These are phyloP conservation scores for Stylosanthes scabra DNA, from an alignment of 331 rosid genomes.

Conservation along the genomic window DNA sequence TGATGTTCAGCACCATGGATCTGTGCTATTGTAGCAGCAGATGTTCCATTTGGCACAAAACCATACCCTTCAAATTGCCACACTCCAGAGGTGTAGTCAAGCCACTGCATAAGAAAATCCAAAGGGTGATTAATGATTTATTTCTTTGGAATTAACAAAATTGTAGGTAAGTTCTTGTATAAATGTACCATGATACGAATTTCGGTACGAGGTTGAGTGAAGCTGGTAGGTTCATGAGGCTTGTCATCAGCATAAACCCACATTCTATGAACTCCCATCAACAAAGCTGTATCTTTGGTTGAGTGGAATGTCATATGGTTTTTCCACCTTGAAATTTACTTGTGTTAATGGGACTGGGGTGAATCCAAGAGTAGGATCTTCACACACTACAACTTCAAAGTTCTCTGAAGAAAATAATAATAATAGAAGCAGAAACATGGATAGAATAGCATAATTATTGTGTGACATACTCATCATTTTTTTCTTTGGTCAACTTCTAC, in stretches of 20 bases:
- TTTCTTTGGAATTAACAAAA: too few relatives aligned
- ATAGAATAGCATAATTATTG: not conserved
- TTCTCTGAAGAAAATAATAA: not conserved
- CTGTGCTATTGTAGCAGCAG: conserved; percentile 61
- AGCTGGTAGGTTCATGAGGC: conserved; percentile 44
- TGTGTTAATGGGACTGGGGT: conserved; percentile 41
- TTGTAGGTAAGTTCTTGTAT: too few relatives aligned
- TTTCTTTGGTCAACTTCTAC: too few relatives aligned
- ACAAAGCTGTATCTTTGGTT: conserved; percentile 40
- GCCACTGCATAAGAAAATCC: conserved; percentile 41
- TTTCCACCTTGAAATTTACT: conserved; percentile 43
- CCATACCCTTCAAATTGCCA: conserved; percentile 67
- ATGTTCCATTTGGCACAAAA: conserved; percentile 55
- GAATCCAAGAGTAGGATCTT: conserved; percentile 59
- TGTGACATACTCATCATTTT: not conserved
- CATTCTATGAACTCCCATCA: conserved; percentile 48
- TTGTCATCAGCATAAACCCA: conserved; percentile 64
- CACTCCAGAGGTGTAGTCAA: conserved; percentile 52
- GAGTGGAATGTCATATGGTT: conserved; percentile 48
- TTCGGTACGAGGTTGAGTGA: conserved; percentile 59
- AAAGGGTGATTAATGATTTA: too few relatives aligned
- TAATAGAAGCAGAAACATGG: not conserved
- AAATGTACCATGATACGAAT: conserved; percentile 26
- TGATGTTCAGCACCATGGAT: conserved; percentile 61
- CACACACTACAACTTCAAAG: not conserved